These are phyloP conservation scores for Cryptomeria japonica DNA, from an alignment of 75 land plant species.

Conservation along the genomic window DNA sequence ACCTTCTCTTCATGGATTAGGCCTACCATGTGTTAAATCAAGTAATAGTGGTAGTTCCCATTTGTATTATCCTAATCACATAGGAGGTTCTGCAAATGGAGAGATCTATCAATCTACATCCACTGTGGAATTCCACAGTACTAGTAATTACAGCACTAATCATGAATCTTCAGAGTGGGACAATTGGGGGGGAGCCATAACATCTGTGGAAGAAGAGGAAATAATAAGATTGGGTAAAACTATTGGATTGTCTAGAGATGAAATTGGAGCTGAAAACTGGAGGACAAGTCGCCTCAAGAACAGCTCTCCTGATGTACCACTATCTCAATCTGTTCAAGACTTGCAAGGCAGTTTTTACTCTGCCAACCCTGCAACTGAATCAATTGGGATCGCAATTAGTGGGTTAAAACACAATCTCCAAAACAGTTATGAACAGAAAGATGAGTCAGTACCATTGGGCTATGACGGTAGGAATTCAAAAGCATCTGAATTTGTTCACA, in stretches of 20 bases:
- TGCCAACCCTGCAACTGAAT: neutral
- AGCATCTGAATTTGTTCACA: neutral
- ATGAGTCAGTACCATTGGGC: neutral
- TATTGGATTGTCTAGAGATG: neutral
- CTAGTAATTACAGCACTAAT: neutral
- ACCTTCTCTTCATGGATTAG: neutral
- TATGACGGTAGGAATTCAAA: neutral
- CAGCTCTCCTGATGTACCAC: neutral
- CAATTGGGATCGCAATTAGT: neutral
- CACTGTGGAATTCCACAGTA: neutral
- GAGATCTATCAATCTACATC: neutral
- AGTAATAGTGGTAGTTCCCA: neutral
- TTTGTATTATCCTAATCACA: neutral
- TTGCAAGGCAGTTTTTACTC: neutral
- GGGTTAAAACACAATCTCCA: neutral
- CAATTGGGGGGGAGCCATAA: neutral
- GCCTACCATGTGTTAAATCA: neutral
- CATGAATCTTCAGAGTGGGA: neutral
- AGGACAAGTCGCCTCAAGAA: neutral
- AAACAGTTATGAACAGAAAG: neutral
- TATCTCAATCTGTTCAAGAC: neutral
- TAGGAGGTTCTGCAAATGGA: neutral
- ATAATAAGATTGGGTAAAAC: neutral
- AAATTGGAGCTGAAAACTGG: neutral
- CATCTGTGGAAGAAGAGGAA: neutral